Base-by-base conservation (phyloP, 768 basidiomycete genomes). In the Termitomyces sp. region DNA sequence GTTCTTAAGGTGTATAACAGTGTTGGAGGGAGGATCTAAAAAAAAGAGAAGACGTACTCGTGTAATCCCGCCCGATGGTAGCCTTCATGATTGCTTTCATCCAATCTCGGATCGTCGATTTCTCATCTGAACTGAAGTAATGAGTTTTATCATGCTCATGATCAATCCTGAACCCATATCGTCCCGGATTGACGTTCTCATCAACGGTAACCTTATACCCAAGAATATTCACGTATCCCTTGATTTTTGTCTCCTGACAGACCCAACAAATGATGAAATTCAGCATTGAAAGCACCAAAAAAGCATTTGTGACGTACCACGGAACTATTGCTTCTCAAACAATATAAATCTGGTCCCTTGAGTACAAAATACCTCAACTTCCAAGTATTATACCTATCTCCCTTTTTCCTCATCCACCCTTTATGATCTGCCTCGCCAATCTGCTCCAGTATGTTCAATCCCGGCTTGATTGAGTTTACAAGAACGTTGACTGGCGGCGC, bases 11-110 rank as follows among this genome's bases (percentile, higher is more conserved):
- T 28, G 44, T 53, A 67, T 41, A 72, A 66, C 45, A 52, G 56
- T 45, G 59, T 24, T 45, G 16, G 29, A 26, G 5, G 20, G 13
- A 47, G 5, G 31, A 7, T 8, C 28, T 42, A 45, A 36, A 6
- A 6, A 9, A 49, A 31, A 52, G 47, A 55, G 28, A 36, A 51
- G 39, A 78, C 88, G 39, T 65, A 95, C 94, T 89, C 9, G 88
- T 82, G 68, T 95, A 98, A 69, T 98, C 97, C 56, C 97, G 78
- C 9, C 84, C 88, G 64, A 99, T 99, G 13, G 96, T 98, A 2
- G 96, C 93, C 70, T 98, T 99, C 93, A 98, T 98, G 63, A 99
- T 84, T 8, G 95, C 93, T 75, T 98, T 99, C 97, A 98, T 98
- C 96, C 97, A 98, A 62, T 93, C 93, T n/a, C 97, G 85, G 49